Evolutionary conservation across 1,139 yeast genomes (phyloP).

Genomic region (Candida albicans): DNA sequence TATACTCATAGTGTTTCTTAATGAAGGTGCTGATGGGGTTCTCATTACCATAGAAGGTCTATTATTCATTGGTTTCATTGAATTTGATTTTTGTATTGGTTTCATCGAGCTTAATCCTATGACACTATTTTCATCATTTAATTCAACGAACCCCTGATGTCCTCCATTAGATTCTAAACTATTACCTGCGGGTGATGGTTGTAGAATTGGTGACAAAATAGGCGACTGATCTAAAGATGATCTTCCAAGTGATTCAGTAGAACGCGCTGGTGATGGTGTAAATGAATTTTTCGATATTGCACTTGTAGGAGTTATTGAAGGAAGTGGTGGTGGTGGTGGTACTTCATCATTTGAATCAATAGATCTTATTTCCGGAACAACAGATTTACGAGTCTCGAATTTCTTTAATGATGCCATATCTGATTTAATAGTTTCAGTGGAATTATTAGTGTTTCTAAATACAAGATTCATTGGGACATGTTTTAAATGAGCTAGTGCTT

Average conservation of each 20-base stretch:
- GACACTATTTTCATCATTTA: no score
- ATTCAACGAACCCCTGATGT: no score
- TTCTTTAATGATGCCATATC: constrained; percentile 19
- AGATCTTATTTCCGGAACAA: not conserved
- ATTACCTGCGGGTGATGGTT: not conserved
- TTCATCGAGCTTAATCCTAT: no score
- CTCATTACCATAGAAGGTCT: constrained; percentile 6
- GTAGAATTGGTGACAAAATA: not conserved
- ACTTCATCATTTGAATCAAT: not conserved
- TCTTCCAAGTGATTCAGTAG: constrained; percentile 2
- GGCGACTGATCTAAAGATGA: not conserved
- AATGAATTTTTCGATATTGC: not conserved
- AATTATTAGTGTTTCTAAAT: constrained; percentile 24
- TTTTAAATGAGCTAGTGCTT: constrained; percentile 18
- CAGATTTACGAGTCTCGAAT: constrained; percentile 6
- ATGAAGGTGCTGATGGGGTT: constrained; percentile 19
- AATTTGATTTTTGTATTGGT: not conserved
- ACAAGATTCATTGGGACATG: constrained; percentile 27
- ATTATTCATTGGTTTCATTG: not conserved
- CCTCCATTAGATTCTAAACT: no score
- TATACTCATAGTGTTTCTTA: not conserved
- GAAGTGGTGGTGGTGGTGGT: no score
- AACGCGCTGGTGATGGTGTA: not conserved
- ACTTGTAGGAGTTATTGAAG: not conserved
- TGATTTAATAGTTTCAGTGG: constrained; percentile 33